Base-by-base conservation (phyloP, 106 monocot species). In the Phalaenopsis aphrodite region DNA sequence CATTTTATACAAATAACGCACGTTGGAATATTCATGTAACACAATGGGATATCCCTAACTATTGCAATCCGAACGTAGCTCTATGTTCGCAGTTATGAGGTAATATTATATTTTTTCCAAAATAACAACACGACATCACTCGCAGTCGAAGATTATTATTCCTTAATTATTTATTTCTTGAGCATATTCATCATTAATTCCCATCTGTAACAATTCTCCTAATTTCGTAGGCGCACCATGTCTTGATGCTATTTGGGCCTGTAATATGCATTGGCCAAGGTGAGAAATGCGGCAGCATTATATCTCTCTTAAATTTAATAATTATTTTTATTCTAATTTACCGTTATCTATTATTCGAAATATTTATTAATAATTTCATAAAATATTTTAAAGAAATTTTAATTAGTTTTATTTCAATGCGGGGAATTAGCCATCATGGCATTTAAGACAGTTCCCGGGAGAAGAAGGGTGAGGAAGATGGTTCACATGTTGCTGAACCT, bases 401-500 rank as follows among this genome's bases (percentile, higher is more conserved):
- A 21, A 7, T 8, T 65, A 24, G 2, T 64, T 64, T 65, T 65
- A 65, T 24, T 8, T 30, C 9, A 5, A 23, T 65, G 64, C 24
- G 21, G 64, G 17, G 68, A 37, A 18, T 74, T 21, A 74, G 74
- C 74, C 5, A 74, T 74, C 5, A 74, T 74, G 74, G 74, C 74
- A 43, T 74, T 74, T 7, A 74, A 74, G 45, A 18, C 16, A 5
- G 17, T 74, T 74, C 74, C 74, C 8, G 74, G 74, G 41, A 16
- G 19, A 74, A 74, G 74, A 45, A 74, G 6, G 43, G 41, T 17
- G 74, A 74, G 9, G 73, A 74, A 74, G 18, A 8, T 43, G 4
- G 74, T n/a, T 19, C 74, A 74, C 42, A 17, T 74, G 74, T 14
- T 74, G 43, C 43, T 74, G 74, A 74, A 45, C 43, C n/a, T 74